Percentiles rank a stretch among this genome's conserved stretches.
Conservation (phyloP, 495 filamentous ascomycete species). For the Emericellopsis terricola region DNA sequence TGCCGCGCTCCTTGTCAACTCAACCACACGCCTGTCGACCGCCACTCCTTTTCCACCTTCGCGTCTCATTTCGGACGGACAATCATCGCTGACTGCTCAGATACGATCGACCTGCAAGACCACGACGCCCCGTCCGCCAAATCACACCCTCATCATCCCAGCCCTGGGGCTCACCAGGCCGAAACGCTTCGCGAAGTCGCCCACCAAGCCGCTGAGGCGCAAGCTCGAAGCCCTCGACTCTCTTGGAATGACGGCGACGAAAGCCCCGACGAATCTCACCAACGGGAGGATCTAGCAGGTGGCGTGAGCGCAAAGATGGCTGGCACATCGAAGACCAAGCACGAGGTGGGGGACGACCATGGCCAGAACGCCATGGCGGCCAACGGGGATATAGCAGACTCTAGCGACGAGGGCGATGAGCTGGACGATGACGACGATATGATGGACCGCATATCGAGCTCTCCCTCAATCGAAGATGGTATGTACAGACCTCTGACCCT, state of each 20-base stretch:
- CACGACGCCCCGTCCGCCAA: conserved; percentile 48
- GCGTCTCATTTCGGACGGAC: too few species aligned
- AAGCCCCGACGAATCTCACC: conserved; percentile 21
- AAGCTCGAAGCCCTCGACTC: conserved; percentile 30
- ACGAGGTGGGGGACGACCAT: conserved; percentile 3
- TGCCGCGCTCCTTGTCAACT: too few species aligned
- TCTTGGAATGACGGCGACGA: conserved; percentile 21
- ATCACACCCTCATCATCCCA: conserved; percentile 29
- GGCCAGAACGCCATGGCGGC: conserved; percentile 25
- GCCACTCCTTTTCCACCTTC: not conserved
- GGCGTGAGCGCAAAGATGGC: conserved; percentile 3
- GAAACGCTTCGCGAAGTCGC: conserved; percentile 61
- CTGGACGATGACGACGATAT: conserved; percentile 72
- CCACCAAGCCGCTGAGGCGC: conserved; percentile 51
- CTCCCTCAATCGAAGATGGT: conserved; percentile 98
- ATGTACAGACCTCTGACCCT: too few species aligned
- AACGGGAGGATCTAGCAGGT: conserved; percentile 28
- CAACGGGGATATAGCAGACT: conserved; percentile 30
- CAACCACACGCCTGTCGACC: too few species aligned
- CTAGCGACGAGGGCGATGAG: conserved; percentile 57
- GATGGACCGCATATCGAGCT: conserved; percentile 96
- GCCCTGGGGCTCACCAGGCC: conserved; percentile 45
- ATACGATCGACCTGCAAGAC: conserved; percentile 90
- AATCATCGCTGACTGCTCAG: too few species aligned
- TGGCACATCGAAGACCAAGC: conserved; percentile 23